Evolutionary conservation across 2,329 filamentous ascomycete species (phyloP).

Genomic region (Ophiocordyceps unilateralis): DNA sequence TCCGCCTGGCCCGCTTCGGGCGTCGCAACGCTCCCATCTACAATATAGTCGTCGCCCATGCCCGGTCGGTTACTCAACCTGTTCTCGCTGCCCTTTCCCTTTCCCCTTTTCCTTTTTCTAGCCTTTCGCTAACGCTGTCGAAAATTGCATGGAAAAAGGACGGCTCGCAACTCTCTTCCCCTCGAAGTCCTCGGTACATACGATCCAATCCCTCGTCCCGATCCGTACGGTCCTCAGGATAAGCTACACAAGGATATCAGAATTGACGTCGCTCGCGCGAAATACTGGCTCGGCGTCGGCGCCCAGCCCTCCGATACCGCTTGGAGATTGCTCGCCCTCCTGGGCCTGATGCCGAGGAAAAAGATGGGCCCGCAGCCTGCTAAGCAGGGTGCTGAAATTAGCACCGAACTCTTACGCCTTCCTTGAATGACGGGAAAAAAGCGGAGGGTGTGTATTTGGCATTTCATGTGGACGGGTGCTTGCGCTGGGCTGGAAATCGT

Average conservation of each 20-base stretch:
- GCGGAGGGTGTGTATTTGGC: background rate
- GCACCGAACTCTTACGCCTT: background rate
- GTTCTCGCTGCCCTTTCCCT: background rate
- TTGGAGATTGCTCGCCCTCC: constrained; percentile 75
- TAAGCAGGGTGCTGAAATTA: background rate
- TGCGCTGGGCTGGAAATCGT: too few relatives aligned
- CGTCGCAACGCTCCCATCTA: constrained; percentile 80
- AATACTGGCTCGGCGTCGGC: constrained; percentile 94
- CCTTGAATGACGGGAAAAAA: background rate
- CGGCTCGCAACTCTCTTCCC: constrained; percentile 72
- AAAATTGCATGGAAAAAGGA: constrained; percentile 40
- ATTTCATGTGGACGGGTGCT: too few relatives aligned
- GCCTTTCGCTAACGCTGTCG: background rate
- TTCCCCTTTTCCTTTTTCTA: background rate
- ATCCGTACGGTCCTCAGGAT: constrained; percentile 42
- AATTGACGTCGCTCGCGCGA: constrained; percentile 62
- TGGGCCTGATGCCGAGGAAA: constrained; percentile 27
- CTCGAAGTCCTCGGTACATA: constrained; percentile 83
- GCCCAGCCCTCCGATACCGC: constrained; percentile 84
- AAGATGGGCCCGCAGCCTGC: constrained; percentile 12
- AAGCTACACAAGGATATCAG: constrained; percentile 81
- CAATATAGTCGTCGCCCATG: constrained; percentile 93
- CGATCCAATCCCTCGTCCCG: constrained; percentile 47
- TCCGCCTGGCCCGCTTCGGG: constrained; percentile 87
- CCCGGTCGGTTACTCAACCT: constrained; percentile 45